Base-by-base conservation (phyloP, 768 basidiomycete species). In the Coprinellus micaceus region DNA sequence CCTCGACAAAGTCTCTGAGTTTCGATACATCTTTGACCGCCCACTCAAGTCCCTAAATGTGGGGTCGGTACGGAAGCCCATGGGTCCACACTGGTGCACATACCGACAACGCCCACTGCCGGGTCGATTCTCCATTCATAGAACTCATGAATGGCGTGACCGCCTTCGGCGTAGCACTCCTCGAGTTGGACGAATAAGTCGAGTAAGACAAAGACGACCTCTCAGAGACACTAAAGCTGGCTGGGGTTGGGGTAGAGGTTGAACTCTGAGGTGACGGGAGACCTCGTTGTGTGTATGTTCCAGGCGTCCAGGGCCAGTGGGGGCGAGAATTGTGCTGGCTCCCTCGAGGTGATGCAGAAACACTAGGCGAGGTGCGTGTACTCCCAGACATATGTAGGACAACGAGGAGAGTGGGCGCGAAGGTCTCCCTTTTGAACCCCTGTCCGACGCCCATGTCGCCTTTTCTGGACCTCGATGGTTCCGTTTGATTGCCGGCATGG, bases 21-120 rank as follows among this genome's bases (percentile, higher is more conserved):
- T 78, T 81, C 50, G 74, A 71, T 5, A 86, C 77, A 61, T 85
- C 78, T 26, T 77, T 76, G 22, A 90, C 77, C 9, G 76, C 72
- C 87, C 88, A 89, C 67, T 91, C 87, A 62, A 89, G 86, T 0
- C 85, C 85, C 87, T 89, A 53, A 41, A 53, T 28, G 22, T 51
- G 19, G 19, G 36, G 15, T 25, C 43, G 15, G 52, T 17, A 26
- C 6, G n/a, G 29, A 28, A 24, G 13, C 49, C 10, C 17, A 51
- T n/a, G n/a, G n/a, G n/a, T n/a, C n/a, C n/a, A n/a, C n/a, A n/a
- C n/a, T n/a, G n/a, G n/a, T n/a, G 46, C 15, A 46, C 36, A 63
- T 64, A 83, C 86, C 61, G 78, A 80, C 62, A 86, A 85, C 3
- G 81, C 75, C 85, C 86, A 87, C 60, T 88, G 85, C 33, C 81